A percentile compares a stretch with the other conserved stretches of the same genome.
These are phyloP conservation scores for Mycena capillaripes DNA, from an alignment of 768 basidiomycete species.

Conservation along the genomic window DNA sequence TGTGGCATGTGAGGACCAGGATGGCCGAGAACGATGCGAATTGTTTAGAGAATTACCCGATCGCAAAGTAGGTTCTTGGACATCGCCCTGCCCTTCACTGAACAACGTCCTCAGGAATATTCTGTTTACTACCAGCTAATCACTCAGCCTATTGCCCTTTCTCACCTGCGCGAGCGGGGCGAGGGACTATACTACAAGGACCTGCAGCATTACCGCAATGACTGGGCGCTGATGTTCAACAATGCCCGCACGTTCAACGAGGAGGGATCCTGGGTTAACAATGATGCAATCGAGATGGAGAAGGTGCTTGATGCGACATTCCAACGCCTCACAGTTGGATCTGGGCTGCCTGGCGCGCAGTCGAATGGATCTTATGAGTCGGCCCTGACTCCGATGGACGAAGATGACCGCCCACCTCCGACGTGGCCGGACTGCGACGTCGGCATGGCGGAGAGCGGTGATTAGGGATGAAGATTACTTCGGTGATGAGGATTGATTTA, in stretches of 20 bases:
- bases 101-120: slow-evolving; percentile 69
- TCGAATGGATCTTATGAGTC: slow-evolving; percentile 70
- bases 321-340: slow-evolving; percentile 75
- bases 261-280: slow-evolving; percentile 95
- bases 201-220: slow-evolving; percentile 77
- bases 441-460: slow-evolving; percentile 80
- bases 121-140: slow-evolving; percentile 96
- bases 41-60: slow-evolving; percentile 91
- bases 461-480: slow-evolving; percentile 81
- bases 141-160: slow-evolving; percentile 87
- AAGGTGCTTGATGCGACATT: slow-evolving; percentile 85
- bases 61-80: too few species aligned
- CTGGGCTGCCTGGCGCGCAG: slow-evolving; percentile 80
- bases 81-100: neutral
- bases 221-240: slow-evolving; percentile 92
- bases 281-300: slow-evolving; percentile 95
- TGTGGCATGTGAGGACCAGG: slow-evolving; percentile 76
- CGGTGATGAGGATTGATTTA: slow-evolving; percentile 84
- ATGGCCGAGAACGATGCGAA: slow-evolving; percentile 85
- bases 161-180: slow-evolving; percentile 85
- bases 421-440: slow-evolving; percentile 71
- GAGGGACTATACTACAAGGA: slow-evolving; percentile 79
- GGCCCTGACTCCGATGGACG: slow-evolving; percentile 76
- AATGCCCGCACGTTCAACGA: slow-evolving; percentile 96
- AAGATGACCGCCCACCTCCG: slow-evolving; percentile 76